phyloP scores from a whole-genome alignment of 177 flowering plant genomes.

The Tripterygium wilfordii region DNA sequence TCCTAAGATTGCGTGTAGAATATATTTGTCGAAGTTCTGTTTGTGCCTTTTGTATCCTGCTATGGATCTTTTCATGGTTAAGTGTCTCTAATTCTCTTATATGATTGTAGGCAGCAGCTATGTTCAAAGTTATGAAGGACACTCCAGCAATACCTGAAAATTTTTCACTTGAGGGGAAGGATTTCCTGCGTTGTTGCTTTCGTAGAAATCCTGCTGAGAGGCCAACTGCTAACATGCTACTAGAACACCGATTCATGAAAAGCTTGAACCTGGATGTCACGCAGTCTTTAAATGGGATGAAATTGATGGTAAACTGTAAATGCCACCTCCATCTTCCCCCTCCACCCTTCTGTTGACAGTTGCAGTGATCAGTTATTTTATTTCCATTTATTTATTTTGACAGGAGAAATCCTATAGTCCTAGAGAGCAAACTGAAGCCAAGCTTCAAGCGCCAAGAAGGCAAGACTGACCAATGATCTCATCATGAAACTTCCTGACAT shows the following conservation, averaged over 20 bases:
- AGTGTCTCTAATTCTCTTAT: neutral
- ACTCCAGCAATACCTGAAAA: conserved; percentile 77
- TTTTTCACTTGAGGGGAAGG: conserved; percentile 75
- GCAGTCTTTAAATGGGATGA: conserved; percentile 28
- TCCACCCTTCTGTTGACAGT: neutral
- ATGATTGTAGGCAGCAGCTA: conserved; percentile 75
- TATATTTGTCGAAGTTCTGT: too few relatives aligned
- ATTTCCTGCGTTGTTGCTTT: conserved; percentile 74
- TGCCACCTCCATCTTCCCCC: neutral
- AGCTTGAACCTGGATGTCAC: conserved; percentile 35
- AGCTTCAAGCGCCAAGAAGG: conserved; percentile 11
- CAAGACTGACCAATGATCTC: conserved; percentile 18
- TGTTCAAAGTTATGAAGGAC: conserved; percentile 82
- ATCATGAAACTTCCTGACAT: conserved; percentile 19
- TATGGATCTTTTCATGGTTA: too few relatives aligned
- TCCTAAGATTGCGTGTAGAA: too few relatives aligned
- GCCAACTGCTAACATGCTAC: conserved; percentile 60
- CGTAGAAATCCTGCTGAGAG: conserved; percentile 87
- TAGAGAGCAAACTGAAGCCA: conserved; percentile 12
- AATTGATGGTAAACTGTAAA: conserved; percentile 27
- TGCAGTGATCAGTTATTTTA: neutral
- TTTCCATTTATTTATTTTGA: neutral
- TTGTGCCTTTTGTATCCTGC: too few relatives aligned
- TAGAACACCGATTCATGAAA: conserved; percentile 71
- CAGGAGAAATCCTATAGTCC: conserved; percentile 32